These are phyloP conservation scores for Cyclotella baltica DNA, from an alignment of 108 stramenopile species.

Conservation along the genomic window DNA sequence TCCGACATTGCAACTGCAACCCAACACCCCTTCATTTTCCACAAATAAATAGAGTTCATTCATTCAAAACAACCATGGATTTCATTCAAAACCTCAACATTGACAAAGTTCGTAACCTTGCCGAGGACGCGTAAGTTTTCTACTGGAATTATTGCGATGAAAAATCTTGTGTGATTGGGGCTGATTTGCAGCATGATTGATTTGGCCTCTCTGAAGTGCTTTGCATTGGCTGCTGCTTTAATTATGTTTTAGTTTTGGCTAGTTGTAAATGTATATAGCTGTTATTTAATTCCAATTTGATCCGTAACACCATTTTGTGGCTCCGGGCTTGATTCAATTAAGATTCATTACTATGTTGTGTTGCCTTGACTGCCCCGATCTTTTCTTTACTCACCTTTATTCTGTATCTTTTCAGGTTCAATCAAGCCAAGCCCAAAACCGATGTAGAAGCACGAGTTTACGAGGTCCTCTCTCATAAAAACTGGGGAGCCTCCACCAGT, in stretches of 20 bases:
- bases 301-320: too few relatives aligned
- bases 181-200: background rate
- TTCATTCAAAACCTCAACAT: conserved; percentile 87
- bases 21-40: background rate
- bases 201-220: too few relatives aligned
- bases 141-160: background rate
- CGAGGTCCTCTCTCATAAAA: conserved; percentile 97
- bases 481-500: conserved; percentile 97
- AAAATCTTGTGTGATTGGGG: too few relatives aligned
- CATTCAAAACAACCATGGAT: conserved; percentile 53
- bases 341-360: too few relatives aligned
- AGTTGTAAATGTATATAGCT: too few relatives aligned
- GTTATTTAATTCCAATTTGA: too few relatives aligned
- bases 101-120: conserved; percentile 89
- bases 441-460: conserved; percentile 96
- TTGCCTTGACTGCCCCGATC: too few relatives aligned
- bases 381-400: background rate
- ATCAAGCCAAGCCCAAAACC: conserved; percentile 91
- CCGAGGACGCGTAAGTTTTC: conserved; percentile 85
- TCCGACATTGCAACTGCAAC: too few relatives aligned
- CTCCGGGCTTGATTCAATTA: too few relatives aligned
- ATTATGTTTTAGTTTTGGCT: too few relatives aligned
- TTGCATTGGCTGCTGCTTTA: too few relatives aligned
- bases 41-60: background rate
- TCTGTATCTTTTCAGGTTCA: conserved; percentile 84